Evolutionary conservation across 2,329 filamentous ascomycete genomes (phyloP).

Genomic region (Aspergillus awamori): DNA sequence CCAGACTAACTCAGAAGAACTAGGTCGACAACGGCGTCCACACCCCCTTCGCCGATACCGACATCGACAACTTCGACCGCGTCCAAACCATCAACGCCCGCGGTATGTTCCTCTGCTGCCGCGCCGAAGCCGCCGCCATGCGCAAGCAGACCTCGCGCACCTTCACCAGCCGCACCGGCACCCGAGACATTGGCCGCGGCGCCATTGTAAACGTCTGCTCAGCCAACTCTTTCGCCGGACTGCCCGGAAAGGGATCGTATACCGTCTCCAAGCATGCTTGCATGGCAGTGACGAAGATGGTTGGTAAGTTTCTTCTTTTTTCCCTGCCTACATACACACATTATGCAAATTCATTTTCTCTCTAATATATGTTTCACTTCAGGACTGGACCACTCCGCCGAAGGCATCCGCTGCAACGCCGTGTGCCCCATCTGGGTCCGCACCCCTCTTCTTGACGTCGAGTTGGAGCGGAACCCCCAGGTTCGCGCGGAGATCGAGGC

Average conservation of each 20-base stretch:
- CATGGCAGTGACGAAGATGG: constrained; percentile 8
- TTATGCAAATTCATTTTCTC: no score
- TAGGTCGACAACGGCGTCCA: constrained; percentile 9
- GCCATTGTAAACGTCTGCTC: constrained; percentile 7
- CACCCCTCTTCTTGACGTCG: neutral
- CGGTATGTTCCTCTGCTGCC: constrained; percentile 7
- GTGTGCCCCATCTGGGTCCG: neutral
- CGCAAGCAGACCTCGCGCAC: neutral
- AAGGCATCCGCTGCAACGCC: neutral
- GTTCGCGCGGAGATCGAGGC: no score
- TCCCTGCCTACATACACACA: neutral
- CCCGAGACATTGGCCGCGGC: constrained; percentile 4
- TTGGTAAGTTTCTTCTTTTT: neutral
- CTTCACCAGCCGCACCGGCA: neutral
- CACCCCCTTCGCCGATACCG: neutral
- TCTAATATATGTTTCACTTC: neutral
- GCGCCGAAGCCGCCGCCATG: constrained; percentile 1
- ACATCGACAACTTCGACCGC: constrained; percentile 8
- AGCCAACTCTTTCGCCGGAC: neutral
- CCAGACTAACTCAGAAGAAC: neutral
- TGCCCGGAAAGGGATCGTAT: constrained; percentile 7
- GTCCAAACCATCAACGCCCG: constrained; percentile 1
- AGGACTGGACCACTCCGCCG: neutral
- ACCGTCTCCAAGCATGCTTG: constrained; percentile 10
- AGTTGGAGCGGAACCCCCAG: neutral